These are phyloP conservation scores for Lipomyces kockii DNA, from an alignment of 805 yeast species.

Conservation along the genomic window DNA sequence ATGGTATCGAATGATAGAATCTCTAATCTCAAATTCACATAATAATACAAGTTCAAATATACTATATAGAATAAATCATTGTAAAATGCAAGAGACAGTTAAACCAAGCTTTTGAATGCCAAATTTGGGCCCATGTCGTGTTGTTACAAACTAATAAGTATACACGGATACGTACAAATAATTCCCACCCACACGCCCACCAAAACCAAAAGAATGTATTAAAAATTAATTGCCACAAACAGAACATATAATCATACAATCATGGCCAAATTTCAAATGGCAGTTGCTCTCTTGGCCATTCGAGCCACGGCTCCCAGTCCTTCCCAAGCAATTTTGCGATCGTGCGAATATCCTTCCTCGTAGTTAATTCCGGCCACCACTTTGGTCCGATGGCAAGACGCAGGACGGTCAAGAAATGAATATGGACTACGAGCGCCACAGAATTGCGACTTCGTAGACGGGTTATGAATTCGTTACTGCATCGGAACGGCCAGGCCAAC, in stretches of 20 bases:
- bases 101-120: background rate
- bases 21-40: too few species aligned
- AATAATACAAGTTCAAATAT: too few species aligned
- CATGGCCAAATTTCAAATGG: constrained; percentile 14
- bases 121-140: background rate
- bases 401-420: constrained; percentile 18
- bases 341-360: constrained; percentile 17
- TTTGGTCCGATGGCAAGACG: constrained; percentile 7
- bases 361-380: constrained; percentile 22
- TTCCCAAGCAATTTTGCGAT: constrained; percentile 14
- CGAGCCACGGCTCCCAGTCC: constrained; percentile 18
- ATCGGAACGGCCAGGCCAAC: constrained; percentile 21
- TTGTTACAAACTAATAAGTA: background rate
- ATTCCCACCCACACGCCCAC: background rate
- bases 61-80: too few species aligned
- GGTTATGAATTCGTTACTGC: constrained; percentile 5
- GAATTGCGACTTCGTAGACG: constrained; percentile 10
- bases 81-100: background rate
- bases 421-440: constrained; percentile 12
- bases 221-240: background rate
- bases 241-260: background rate
- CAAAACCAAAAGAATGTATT: background rate
- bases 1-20: too few species aligned
- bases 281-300: constrained; percentile 15
- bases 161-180: background rate